Evolutionary conservation across 805 yeast genomes (phyloP).

Genomic region (Spencermartinsiella europaea): DNA sequence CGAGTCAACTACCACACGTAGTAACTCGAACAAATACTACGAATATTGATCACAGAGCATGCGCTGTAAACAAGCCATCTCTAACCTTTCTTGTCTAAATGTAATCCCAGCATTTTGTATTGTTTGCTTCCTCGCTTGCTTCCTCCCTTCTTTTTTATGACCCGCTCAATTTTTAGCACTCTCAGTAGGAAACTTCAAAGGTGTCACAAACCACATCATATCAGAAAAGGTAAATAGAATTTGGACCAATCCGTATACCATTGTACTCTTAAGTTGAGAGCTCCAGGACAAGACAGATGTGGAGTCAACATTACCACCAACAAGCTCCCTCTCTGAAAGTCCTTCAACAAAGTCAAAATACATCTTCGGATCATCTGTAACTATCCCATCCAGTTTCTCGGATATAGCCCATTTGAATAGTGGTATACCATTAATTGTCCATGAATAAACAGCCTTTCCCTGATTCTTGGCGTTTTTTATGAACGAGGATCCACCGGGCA

Average conservation of each 20-base stretch:
- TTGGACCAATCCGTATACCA: not conserved
- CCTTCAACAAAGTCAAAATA: conserved; percentile 10
- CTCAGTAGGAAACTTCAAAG: not conserved
- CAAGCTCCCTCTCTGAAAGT: conserved; percentile 13
- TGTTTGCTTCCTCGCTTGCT: no score
- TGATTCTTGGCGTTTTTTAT: conserved; percentile 31
- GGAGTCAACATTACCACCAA: not conserved
- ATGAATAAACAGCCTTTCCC: conserved; percentile 39
- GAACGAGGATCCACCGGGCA: conserved; percentile 33
- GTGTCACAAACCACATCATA: conserved; percentile 9
- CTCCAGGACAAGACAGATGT: not conserved
- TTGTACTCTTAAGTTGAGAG: not conserved
- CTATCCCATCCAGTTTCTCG: conserved; percentile 36
- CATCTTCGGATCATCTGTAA: conserved; percentile 35
- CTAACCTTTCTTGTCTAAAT: no score
- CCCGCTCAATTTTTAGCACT: no score
- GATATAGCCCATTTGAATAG: conserved; percentile 36
- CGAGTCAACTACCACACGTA: no score
- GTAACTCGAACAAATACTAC: no score
- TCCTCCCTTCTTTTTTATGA: no score
- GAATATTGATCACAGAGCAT: no score
- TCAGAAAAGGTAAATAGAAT: not conserved
- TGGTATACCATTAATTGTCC: conserved; percentile 47
- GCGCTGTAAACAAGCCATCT: no score
- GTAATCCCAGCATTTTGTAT: no score